A percentile compares a stretch with the other conserved stretches of the same genome.
phyloP scores from a whole-genome alignment of 2,329 filamentous ascomycete genomes.

The Alternaria ethzedia region DNA sequence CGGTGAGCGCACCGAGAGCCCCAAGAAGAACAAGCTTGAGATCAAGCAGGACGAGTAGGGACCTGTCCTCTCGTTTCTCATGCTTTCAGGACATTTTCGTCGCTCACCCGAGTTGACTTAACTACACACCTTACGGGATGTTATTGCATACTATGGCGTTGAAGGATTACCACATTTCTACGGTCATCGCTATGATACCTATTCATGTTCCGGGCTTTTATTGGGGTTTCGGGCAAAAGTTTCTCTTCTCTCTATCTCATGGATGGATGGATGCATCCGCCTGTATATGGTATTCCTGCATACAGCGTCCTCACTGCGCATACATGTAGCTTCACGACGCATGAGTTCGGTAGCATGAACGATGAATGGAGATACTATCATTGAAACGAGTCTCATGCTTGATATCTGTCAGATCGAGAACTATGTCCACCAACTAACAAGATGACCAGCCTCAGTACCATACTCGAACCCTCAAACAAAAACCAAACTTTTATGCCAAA shows the following conservation, averaged over 20 bases:
- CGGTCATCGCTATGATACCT: slow-evolving; percentile 16
- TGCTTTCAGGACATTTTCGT: neutral
- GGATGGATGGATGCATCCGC: neutral
- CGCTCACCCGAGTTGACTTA: neutral
- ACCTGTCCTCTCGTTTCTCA: neutral
- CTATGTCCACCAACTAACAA: neutral
- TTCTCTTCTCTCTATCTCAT: slow-evolving; percentile 1
- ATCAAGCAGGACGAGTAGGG: slow-evolving; percentile 42
- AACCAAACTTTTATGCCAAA: fast-evolving
- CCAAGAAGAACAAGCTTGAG: slow-evolving; percentile 46
- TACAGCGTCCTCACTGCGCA: neutral
- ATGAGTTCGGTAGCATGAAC: neutral
- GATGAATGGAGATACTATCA: neutral
- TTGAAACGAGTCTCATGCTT: slow-evolving; percentile 1
- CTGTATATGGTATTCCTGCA: neutral
- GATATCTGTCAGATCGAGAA: neutral
- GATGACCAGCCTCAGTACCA: neutral
- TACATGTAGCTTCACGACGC: neutral
- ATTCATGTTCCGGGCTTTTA: neutral
- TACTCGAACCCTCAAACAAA: neutral
- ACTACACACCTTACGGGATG: neutral
- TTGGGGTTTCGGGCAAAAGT: slow-evolving; percentile 13
- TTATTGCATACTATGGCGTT: slow-evolving; percentile 20
- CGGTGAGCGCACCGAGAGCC: slow-evolving; percentile 18
- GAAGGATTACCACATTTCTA: slow-evolving; percentile 8